A percentile compares a stretch with the other conserved stretches of the same genome.
phyloP scores from a whole-genome alignment of 139 green algal species.

The Pedinophyceae sp. region DNA sequence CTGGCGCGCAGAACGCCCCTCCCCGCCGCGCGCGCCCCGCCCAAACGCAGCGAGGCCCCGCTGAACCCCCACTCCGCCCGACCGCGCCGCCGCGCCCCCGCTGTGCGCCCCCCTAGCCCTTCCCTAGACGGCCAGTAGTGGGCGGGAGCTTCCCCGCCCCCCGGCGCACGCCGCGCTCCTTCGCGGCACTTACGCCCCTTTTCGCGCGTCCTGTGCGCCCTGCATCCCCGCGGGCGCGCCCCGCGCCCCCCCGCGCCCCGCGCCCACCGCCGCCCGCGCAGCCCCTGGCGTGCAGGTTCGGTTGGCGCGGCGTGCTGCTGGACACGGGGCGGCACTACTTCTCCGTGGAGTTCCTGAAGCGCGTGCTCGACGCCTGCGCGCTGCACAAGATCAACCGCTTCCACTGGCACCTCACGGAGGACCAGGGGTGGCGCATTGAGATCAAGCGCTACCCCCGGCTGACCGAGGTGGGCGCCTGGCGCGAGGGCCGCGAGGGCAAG shows the following conservation, averaged over 20 bases:
- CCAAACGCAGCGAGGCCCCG: background rate
- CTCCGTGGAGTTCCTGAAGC: constrained; percentile 24
- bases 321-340: constrained; percentile 44
- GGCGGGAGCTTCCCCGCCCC: background rate
- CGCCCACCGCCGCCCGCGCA: no score
- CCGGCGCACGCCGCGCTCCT: background rate
- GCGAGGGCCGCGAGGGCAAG: constrained; percentile 5
- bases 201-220: background rate
- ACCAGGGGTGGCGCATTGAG: constrained; percentile 50
- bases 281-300: no score
- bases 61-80: no score
- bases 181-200: background rate
- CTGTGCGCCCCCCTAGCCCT: no score
- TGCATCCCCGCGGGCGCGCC: constrained; percentile 15
- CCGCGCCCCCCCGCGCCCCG: no score
- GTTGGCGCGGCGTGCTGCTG: constrained; percentile 39
- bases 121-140: no score
- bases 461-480: constrained; percentile 31
- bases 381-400: constrained; percentile 44
- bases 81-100: no score
- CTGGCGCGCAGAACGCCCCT: background rate
- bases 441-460: constrained; percentile 29
- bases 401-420: constrained; percentile 49
- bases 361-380: constrained; percentile 31
- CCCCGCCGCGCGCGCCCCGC: background rate